Evolutionary conservation across 495 filamentous ascomycete species (phyloP), one percentile per base, ranked within the genome.

Genomic region (Physcia stellaris): DNA sequence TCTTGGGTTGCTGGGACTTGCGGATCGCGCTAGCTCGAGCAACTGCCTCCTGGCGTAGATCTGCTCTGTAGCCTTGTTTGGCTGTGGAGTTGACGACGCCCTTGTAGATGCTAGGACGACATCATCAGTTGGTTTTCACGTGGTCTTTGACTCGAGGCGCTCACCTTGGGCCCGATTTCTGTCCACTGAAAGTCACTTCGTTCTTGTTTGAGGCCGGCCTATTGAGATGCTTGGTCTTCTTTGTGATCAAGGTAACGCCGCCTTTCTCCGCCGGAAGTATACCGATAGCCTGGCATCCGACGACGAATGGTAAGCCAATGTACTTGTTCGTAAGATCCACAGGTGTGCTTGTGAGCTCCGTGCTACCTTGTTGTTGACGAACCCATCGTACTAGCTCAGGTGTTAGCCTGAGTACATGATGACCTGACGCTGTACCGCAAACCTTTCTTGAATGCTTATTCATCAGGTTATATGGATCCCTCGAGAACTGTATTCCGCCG

Each of bases 381-480:
- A 86, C 46, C 90, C 90, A 44, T 83, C 80, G 63, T 93, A 76
- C 83, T 88, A 58, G 46, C 53, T 20, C 31, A 39, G 43, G 9
- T 16, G 7, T 46, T 19, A 43, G 39, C 30, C 18, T 21, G 9
- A 24, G 24, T n/a, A 6, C 5, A 17, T 32, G 24, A 6, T 21
- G 13, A 26, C 17, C 30, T 30, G 42, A 1, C 17, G 7, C 20
- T 11, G 42, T 20, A 24, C 37, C 18, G 33, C 63, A 46, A 68
- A 90, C 86, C 80, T 93, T 98, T 70, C 83, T 83, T 35, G 72
- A 77, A 63, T 94, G 79, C 61, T 80, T 67, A 77, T 95, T 96
- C 53, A 65, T 66, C 53, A 95, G 59, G 69, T 96, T 98, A 47
- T 94, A 63, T 48, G 85, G 81, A 57, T 98, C 92, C 35, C 79